Percentiles rank a stretch among this genome's conserved stretches.
phyloP scores from a whole-genome alignment of 352 stramenopile species.

The Phytophthora parvispora region DNA sequence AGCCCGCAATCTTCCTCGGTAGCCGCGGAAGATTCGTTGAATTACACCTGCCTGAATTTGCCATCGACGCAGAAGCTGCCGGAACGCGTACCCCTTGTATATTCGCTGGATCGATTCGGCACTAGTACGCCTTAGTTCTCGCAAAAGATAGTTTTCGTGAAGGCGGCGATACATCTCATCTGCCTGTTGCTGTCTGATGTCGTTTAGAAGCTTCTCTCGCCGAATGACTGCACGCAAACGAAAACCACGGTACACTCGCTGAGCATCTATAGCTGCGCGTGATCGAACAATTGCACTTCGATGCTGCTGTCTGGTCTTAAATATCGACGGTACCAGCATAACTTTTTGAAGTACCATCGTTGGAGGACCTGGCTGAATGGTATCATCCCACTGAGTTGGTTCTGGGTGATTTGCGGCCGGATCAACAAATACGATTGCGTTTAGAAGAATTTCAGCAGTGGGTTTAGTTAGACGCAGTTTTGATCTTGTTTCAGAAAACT shows the following conservation, averaged over 20 bases:
- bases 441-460: constrained; percentile 56
- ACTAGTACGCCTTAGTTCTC: constrained; percentile 56
- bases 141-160: constrained; percentile 46
- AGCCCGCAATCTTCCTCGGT: constrained; percentile 59
- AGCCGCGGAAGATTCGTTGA: constrained; percentile 67
- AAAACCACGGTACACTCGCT: constrained; percentile 69
- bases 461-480: constrained; percentile 51
- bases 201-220: constrained; percentile 47
- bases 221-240: constrained; percentile 59
- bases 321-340: constrained; percentile 52
- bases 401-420: constrained; percentile 3
- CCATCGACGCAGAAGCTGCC: constrained; percentile 44
- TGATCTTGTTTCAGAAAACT: constrained; percentile 47
- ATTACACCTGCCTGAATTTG: constrained; percentile 43
- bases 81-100: constrained; percentile 57
- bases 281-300: constrained; percentile 20
- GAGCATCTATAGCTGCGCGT: constrained; percentile 49
- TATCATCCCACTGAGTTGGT: background rate
- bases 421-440: constrained; percentile 58
- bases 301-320: constrained; percentile 53
- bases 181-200: constrained; percentile 62
- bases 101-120: constrained; percentile 66
- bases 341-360: constrained; percentile 31
- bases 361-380: background rate
- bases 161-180: constrained; percentile 48